Percentiles rank a stretch among this genome's conserved stretches.
Conservation (phyloP, 208 protist species). For the Crithidia thermophila region DNA sequence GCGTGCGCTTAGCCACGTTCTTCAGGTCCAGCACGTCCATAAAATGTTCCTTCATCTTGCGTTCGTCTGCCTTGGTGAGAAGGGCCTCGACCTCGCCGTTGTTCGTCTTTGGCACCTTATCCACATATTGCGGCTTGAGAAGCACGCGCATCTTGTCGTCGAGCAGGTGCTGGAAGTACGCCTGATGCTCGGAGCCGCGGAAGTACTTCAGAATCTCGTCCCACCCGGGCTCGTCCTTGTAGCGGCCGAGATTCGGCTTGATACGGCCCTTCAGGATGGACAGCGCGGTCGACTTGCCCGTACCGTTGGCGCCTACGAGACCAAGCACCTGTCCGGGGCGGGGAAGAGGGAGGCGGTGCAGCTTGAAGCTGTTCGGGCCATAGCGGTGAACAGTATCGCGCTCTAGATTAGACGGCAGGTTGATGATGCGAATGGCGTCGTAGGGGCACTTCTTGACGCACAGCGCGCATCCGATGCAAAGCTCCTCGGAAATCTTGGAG, state of each 20-base stretch:
- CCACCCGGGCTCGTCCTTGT: constrained; percentile 97
- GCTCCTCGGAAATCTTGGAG: constrained; percentile 98
- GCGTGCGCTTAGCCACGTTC: constrained; percentile 91
- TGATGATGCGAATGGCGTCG: constrained; percentile 99
- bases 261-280: constrained; percentile 98
- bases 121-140: constrained; percentile 99
- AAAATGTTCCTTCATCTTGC: constrained; percentile 77
- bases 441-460: constrained; percentile 99
- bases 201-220: constrained; percentile 99
- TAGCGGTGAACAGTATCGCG: constrained; percentile 99
- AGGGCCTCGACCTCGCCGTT: constrained; percentile 96
- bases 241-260: constrained; percentile 99
- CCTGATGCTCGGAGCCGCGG: constrained; percentile 99
- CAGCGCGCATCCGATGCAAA: constrained; percentile 99
- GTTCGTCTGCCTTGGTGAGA: constrained; percentile 92
- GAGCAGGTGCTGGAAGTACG: constrained; percentile 98
- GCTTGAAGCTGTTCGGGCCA: constrained; percentile 99
- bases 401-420: constrained; percentile 98
- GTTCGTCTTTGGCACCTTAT: constrained; percentile 97
- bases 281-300: constrained; percentile 99
- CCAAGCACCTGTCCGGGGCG: constrained; percentile 99
- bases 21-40: constrained; percentile 94
- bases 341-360: constrained; percentile 99
- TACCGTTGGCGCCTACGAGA: constrained; percentile 99
- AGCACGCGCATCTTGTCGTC: constrained; percentile 98